phyloP scores from a whole-genome alignment of 2,329 filamentous ascomycete species.

The Neonectria sp. region DNA sequence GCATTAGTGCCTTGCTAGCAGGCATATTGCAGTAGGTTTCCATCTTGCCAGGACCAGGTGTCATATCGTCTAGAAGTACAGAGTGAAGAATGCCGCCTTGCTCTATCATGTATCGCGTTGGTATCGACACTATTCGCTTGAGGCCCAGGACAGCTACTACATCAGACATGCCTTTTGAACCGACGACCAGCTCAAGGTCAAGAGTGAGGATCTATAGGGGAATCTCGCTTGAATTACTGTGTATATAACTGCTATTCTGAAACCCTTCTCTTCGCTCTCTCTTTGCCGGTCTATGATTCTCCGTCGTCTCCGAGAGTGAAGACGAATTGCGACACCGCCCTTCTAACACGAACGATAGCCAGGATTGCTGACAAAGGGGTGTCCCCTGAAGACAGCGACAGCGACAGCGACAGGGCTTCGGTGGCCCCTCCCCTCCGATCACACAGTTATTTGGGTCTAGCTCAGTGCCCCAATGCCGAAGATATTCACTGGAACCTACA shows the following conservation, averaged over 20 bases:
- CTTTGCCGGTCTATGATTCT: neutral
- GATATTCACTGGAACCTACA: conserved; percentile 23
- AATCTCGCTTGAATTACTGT: neutral
- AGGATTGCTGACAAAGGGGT: conserved; percentile 19
- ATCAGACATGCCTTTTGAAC: neutral
- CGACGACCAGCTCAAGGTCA: neutral
- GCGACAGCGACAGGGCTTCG: conserved; percentile 22
- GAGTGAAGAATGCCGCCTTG: neutral
- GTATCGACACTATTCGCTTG: neutral
- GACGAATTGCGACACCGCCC: conserved; percentile 18
- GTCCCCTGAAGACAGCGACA: neutral
- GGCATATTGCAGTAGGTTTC: conserved; percentile 7
- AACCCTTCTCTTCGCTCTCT: neutral
- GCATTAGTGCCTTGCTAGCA: conserved; percentile 20
- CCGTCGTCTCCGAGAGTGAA: conserved; percentile 8
- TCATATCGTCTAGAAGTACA: conserved; percentile 4
- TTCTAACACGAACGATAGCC: conserved; percentile 10
- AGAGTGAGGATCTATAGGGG: neutral
- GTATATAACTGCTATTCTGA: neutral
- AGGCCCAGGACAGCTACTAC: neutral
- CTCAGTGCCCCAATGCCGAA: conserved; percentile 23
- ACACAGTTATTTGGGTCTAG: conserved; percentile 19
- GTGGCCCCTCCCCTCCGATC: conserved; percentile 17
- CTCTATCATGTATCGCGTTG: neutral
- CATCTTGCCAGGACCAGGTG: neutral